A percentile compares a stretch with the other conserved stretches of the same genome.
Evolutionary conservation across 1,284 basidiomycete genomes (phyloP).

Genomic region (Ustilago cynodontis): DNA sequence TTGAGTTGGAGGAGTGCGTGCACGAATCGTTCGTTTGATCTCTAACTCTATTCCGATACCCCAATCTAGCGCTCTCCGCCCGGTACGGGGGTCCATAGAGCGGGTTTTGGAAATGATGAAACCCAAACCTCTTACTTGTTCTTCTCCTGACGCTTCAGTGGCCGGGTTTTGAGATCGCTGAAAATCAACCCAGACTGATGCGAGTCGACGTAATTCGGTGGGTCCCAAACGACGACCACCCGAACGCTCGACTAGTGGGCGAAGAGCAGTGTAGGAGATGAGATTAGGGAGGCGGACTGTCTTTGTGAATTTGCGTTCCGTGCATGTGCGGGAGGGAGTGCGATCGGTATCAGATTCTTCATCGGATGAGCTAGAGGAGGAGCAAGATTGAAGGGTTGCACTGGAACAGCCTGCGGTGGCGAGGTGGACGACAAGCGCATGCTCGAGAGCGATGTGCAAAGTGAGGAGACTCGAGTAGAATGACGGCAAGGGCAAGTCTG

Average conservation of each 20-base stretch:
- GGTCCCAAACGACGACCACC: conserved; percentile 53
- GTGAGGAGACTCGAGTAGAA: conserved; percentile 55
- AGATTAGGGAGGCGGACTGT: conserved; percentile 60
- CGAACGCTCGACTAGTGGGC: conserved; percentile 62
- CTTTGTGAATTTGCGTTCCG: conserved; percentile 12
- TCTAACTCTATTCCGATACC: conserved; percentile 60
- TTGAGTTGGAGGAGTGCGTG: conserved; percentile 35
- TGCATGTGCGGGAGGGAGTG: not conserved
- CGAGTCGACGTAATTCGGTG: conserved; percentile 53
- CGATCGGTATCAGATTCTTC: conserved; percentile 16
- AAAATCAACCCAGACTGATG: conserved; percentile 59
- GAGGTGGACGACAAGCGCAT: conserved; percentile 64
- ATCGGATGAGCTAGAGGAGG: conserved; percentile 14
- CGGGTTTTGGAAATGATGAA: conserved; percentile 54
- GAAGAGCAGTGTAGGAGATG: conserved; percentile 57
- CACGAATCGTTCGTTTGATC: conserved; percentile 31
- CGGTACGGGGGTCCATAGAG: conserved; percentile 48
- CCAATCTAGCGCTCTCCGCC: conserved; percentile 53
- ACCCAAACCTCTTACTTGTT: conserved; percentile 53
- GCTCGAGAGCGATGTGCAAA: conserved; percentile 61
- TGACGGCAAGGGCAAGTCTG: conserved; percentile 49
- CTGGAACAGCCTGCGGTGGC: conserved; percentile 59
- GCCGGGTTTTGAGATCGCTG: conserved; percentile 6
- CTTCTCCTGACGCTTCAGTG: not conserved
- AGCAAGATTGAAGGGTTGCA: conserved; percentile 38